Evolutionary conservation across 2,329 filamentous ascomycete genomes (phyloP).

Genomic region (Grosmannia penicillata): DNA sequence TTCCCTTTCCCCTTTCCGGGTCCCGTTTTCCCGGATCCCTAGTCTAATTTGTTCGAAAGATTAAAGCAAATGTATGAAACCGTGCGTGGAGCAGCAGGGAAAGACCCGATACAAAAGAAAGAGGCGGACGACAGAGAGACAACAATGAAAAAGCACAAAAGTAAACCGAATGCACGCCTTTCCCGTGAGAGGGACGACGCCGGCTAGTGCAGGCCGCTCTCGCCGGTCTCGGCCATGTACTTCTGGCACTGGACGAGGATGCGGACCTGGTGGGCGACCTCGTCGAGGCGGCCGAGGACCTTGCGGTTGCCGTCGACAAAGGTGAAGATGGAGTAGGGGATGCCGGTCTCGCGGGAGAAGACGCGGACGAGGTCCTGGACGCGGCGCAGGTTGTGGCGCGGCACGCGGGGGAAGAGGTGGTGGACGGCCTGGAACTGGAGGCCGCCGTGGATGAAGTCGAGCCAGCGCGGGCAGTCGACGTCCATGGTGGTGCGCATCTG

Average conservation of each 20-base stretch:
- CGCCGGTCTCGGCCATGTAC: slow-evolving; percentile 31
- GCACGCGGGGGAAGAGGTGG: slow-evolving; percentile 54
- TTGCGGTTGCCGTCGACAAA: slow-evolving; percentile 49
- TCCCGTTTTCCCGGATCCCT: no score
- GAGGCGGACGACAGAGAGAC: no score
- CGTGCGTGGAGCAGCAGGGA: no score
- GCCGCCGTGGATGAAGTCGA: slow-evolving; percentile 59
- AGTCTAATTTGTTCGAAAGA: no score
- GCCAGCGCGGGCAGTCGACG: slow-evolving; percentile 55
- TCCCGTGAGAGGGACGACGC: no score
- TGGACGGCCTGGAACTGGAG: slow-evolving; percentile 61
- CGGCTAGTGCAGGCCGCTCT: slow-evolving; percentile 25
- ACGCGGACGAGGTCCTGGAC: slow-evolving; percentile 44
- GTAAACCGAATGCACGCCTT: no score
- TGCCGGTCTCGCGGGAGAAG: slow-evolving; percentile 49
- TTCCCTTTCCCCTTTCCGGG: no score
- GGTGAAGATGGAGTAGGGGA: slow-evolving; percentile 45
- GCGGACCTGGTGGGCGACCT: slow-evolving; percentile 45
- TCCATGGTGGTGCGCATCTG: slow-evolving; percentile 62
- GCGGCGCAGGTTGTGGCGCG: slow-evolving; percentile 50
- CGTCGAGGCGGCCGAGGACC: slow-evolving; percentile 30
- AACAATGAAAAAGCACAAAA: no score
- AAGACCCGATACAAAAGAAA: no score
- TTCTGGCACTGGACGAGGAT: slow-evolving; percentile 43
- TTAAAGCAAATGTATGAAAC: no score